phyloP scores from a whole-genome alignment of 208 protist genomes.

The Novymonas esmeraldas region DNA sequence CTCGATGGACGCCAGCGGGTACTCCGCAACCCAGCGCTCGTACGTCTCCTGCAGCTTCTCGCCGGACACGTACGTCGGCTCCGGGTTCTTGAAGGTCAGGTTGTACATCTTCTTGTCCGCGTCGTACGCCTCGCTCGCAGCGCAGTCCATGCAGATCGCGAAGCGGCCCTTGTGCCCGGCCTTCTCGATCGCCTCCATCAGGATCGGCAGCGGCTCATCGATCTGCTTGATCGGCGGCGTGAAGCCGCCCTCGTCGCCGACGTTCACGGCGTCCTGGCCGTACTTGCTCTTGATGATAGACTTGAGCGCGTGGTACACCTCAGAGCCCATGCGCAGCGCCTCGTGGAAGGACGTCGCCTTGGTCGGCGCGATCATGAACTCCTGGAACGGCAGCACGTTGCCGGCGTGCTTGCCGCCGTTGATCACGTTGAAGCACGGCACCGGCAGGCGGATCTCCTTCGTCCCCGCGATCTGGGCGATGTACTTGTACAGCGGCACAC shows the following conservation, averaged over 20 bases:
- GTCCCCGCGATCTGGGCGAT: constrained; percentile 94
- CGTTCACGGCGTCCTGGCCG: constrained; percentile 94
- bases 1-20: constrained; percentile 99
- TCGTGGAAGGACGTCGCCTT: constrained; percentile 96
- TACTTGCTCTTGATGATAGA: constrained; percentile 96
- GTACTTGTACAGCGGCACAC: constrained; percentile 96
- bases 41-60: constrained; percentile 94
- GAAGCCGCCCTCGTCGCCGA: constrained; percentile 99
- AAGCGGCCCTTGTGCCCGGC: constrained; percentile 96
- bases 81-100: constrained; percentile 97
- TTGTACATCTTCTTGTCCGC: constrained; percentile 94
- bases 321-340: constrained; percentile 95
- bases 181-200: constrained; percentile 97
- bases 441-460: constrained; percentile 84
- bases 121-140: constrained; percentile 98
- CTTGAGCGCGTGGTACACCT: constrained; percentile 99
- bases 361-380: constrained; percentile 99
- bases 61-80: constrained; percentile 70
- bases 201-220: constrained; percentile 97
- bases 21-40: constrained; percentile 86
- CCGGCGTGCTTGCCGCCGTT: constrained; percentile 99
- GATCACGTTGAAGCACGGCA: constrained; percentile 99
- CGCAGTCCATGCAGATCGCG: constrained; percentile 99
- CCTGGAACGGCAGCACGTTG: constrained; percentile 94
- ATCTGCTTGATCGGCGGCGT: constrained; percentile 95